A percentile compares a stretch with the other conserved stretches of the same genome.
Evolutionary conservation across 805 yeast species (phyloP).

Genomic region (Peterozyma xylosa): DNA sequence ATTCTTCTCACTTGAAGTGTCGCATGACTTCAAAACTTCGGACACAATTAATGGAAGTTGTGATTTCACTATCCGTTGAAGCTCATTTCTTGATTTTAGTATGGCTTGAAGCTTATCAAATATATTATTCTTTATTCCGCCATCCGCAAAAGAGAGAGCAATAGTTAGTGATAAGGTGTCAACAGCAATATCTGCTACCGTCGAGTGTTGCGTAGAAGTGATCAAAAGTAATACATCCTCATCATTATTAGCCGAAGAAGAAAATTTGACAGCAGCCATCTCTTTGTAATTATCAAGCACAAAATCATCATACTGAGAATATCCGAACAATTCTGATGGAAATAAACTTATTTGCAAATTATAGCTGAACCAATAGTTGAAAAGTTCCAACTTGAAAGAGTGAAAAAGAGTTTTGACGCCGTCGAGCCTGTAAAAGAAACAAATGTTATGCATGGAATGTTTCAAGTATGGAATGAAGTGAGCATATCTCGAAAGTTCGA

Average conservation of each 20-base stretch:
- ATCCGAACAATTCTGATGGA: conserved; percentile 35
- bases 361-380: conserved; percentile 37
- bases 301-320: conserved; percentile 21
- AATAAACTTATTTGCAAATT: conserved; percentile 23
- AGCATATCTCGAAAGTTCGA: conserved; percentile 29
- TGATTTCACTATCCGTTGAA: background rate
- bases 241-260: conserved; percentile 9
- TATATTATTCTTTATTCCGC: conserved; percentile 28
- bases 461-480: conserved; percentile 24
- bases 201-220: conserved; percentile 6
- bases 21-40: conserved; percentile 31
- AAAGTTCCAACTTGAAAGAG: conserved; percentile 23
- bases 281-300: conserved; percentile 24
- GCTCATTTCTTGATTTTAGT: conserved; percentile 11
- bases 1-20: conserved; percentile 24
- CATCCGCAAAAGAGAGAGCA: conserved; percentile 33
- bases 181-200: conserved; percentile 15
- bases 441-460: conserved; percentile 18
- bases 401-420: conserved; percentile 20
- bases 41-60: conserved; percentile 25
- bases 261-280: conserved; percentile 29
- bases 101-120: conserved; percentile 13
- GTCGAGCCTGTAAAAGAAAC: conserved; percentile 11
- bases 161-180: conserved; percentile 31
- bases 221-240: conserved; percentile 9